Evolutionary conservation across 352 stramenopile species (phyloP).

Genomic region (Phytopythium cucurbitacearum): DNA sequence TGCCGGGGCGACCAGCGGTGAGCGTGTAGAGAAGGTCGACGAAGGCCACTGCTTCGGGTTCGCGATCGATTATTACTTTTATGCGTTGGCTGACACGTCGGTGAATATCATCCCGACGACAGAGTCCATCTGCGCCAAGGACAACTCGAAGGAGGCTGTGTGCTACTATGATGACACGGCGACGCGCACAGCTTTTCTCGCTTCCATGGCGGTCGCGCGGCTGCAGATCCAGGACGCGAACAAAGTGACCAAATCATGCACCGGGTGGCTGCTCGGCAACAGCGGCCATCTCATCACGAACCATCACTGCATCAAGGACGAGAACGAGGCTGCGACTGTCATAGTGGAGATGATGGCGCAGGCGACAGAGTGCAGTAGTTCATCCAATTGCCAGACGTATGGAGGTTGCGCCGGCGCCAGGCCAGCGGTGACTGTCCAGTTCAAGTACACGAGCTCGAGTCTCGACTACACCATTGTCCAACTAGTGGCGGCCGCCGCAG

Average conservation of each 20-base stretch:
- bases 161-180: conserved; percentile 36
- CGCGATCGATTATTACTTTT: conserved; percentile 42
- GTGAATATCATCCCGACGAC: conserved; percentile 35
- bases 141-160: conserved; percentile 57
- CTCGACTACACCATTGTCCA: conserved; percentile 68
- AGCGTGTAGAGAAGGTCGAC: neutral
- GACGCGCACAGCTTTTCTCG: conserved; percentile 29
- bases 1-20: neutral
- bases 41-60: conserved; percentile 51
- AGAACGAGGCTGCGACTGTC: conserved; percentile 27
- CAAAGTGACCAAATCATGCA: conserved; percentile 33
- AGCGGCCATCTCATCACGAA: conserved; percentile 67
- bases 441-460: conserved; percentile 38
- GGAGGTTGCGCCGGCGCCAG: conserved; percentile 36
- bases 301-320: conserved; percentile 56
- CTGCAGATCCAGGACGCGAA: conserved; percentile 42
- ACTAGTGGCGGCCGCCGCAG: conserved; percentile 20
- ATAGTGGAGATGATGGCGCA: conserved; percentile 69
- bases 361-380: conserved; percentile 24
- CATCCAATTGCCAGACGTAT: conserved; percentile 25
- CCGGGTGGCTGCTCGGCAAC: conserved; percentile 56
- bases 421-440: conserved; percentile 32
- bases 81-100: conserved; percentile 31
- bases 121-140: conserved; percentile 47
- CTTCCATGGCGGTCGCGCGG: conserved; percentile 40